phyloP scores from a whole-genome alignment of 371 early-diverging fungal genomes.

The Synchytrium microbalum region DNA sequence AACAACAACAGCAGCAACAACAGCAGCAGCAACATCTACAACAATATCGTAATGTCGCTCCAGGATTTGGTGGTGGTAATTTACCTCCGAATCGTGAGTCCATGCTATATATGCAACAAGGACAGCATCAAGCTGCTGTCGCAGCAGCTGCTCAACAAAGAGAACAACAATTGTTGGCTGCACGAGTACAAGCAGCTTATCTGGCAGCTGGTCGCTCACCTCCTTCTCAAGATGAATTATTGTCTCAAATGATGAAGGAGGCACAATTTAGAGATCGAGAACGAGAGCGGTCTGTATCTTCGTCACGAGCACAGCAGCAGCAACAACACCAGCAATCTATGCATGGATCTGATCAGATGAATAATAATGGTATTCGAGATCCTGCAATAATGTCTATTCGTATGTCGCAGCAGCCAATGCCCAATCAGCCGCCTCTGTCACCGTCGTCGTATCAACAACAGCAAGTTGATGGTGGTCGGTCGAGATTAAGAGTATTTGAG shows the following conservation, averaged over 20 bases:
- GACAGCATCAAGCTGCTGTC: neutral
- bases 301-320: constrained; percentile 25
- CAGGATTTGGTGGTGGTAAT: neutral
- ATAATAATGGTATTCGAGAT: constrained; percentile 19
- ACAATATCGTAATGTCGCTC: neutral
- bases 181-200: neutral
- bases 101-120: neutral
- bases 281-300: constrained; percentile 1
- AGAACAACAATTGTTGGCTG: neutral
- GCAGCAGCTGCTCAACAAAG: neutral
- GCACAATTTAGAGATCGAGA: constrained; percentile 43
- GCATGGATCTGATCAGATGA: neutral
- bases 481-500: constrained; percentile 2
- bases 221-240: constrained; percentile 33
- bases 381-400: constrained; percentile 58
- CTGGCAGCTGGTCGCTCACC: neutral
- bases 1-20: constrained; percentile 9
- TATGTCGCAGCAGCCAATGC: constrained; percentile 6
- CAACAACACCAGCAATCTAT: too few species aligned
- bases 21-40: constrained; percentile 10
- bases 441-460: neutral
- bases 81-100: neutral
- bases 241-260: constrained; percentile 61
- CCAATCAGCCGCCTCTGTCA: too few species aligned
- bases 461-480: neutral